Percentiles rank a stretch among this genome's conserved stretches.
phyloP scores from a whole-genome alignment of 495 filamentous ascomycete species.

The Zalerion maritima region DNA sequence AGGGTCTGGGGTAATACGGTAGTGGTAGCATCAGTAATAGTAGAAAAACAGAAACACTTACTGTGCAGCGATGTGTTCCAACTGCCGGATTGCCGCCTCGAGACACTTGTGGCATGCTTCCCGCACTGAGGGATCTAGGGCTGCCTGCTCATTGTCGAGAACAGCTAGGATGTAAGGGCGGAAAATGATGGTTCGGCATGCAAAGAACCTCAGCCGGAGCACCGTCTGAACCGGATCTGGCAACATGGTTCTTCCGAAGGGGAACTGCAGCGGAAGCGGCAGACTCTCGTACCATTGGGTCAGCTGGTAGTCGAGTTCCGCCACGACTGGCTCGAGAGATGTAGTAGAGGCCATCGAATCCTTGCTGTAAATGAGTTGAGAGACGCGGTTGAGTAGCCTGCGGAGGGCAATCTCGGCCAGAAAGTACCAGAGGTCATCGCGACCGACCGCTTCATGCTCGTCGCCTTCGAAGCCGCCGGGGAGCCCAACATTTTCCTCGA shows the following conservation, averaged over 20 bases:
- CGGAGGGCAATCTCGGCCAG: constrained; percentile 67
- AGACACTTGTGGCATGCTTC: constrained; percentile 69
- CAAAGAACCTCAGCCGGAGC: constrained; percentile 62
- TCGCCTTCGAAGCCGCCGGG: constrained; percentile 62
- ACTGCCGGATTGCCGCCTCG: constrained; percentile 66
- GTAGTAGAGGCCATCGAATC: constrained; percentile 52
- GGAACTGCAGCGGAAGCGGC: constrained; percentile 59
- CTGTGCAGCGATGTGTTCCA: constrained; percentile 66
- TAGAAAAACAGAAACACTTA: constrained; percentile 23
- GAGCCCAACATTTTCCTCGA: constrained; percentile 65
- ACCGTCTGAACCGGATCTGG: constrained; percentile 67
- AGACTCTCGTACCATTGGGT: constrained; percentile 74
- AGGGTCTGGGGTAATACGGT: constrained; percentile 1
- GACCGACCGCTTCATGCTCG: constrained; percentile 45
- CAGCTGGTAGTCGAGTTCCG: constrained; percentile 67
- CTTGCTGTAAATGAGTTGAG: constrained; percentile 67
- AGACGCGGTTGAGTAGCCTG: constrained; percentile 62
- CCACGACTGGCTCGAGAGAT: constrained; percentile 59
- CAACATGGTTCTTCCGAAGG: constrained; percentile 46
- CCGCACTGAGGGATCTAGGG: constrained; percentile 50
- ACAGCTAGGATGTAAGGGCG: constrained; percentile 70
- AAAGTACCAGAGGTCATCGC: constrained; percentile 75
- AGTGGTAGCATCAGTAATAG: neutral
- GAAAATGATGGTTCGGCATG: constrained; percentile 75
- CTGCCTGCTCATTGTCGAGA: constrained; percentile 59